A percentile compares a stretch with the other conserved stretches of the same genome.
Evolutionary conservation across 2,329 filamentous ascomycete genomes (phyloP).

Genomic region (Fusarium nematophilum): DNA sequence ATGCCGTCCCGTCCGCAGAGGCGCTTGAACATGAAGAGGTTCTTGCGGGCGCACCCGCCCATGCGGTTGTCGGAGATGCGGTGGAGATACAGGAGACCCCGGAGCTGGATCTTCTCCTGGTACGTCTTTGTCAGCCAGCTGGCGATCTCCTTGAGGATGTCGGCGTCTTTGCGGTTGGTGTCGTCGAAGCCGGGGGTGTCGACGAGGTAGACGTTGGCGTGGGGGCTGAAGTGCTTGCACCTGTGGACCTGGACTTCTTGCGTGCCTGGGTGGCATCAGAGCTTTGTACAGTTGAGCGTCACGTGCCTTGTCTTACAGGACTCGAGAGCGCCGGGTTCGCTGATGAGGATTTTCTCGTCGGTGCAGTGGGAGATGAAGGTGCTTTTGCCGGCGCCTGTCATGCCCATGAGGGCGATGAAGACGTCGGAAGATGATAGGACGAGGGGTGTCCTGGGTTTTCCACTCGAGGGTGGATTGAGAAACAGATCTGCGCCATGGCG

Average conservation of each 20-base stretch:
- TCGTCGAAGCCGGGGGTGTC: conserved; percentile 24
- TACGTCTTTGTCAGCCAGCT: conserved; percentile 8
- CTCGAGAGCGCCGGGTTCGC: not conserved
- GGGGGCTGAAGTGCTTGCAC: not conserved
- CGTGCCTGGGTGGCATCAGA: too few relatives aligned
- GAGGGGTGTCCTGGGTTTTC: too few relatives aligned
- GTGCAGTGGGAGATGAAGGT: too few relatives aligned
- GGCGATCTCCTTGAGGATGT: conserved; percentile 9
- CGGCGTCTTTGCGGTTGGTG: conserved; percentile 10
- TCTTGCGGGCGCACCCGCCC: too few relatives aligned
- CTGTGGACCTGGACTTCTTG: not conserved
- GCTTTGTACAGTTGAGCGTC: too few relatives aligned
- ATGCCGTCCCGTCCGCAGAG: too few relatives aligned
- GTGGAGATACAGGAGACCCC: conserved; percentile 17
- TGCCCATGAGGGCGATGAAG: conserved; percentile 17
- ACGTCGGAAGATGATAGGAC: too few relatives aligned
- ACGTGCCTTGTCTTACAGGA: too few relatives aligned
- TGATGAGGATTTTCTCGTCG: conserved; percentile 1
- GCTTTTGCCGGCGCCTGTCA: conserved; percentile 22
- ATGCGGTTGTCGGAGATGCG: conserved; percentile 9
- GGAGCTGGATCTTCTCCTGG: conserved; percentile 2
- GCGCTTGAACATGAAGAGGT: conserved; percentile 1
- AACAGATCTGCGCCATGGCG: too few relatives aligned
- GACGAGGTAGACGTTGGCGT: conserved; percentile 5
- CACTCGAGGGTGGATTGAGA: too few relatives aligned